Percentiles rank a stretch among this genome's conserved stretches.
Conservation (phyloP, 2,329 filamentous ascomycete genomes). For the Zasmidium angulare region DNA sequence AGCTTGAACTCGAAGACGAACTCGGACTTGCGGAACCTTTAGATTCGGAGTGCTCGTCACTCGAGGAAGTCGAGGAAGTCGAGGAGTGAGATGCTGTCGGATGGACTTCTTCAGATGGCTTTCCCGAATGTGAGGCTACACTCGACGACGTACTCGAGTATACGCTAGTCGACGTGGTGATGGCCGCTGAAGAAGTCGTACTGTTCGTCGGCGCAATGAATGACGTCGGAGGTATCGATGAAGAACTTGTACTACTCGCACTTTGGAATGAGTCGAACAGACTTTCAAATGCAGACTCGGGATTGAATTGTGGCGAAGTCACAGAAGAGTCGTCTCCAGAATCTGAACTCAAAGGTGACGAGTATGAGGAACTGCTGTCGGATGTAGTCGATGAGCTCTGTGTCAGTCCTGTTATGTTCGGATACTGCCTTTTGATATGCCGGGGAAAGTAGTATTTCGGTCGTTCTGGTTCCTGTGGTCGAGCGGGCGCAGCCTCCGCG, state of each 20-base stretch:
- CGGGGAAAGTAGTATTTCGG: constrained; percentile 52
- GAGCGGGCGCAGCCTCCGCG: constrained; percentile 51
- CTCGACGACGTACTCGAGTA: not conserved
- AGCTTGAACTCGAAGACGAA: constrained; percentile 3
- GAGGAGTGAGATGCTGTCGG: not conserved
- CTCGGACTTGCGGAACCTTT: not conserved
- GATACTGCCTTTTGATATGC: constrained; percentile 45
- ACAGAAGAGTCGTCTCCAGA: not conserved
- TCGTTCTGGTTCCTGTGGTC: constrained; percentile 38
- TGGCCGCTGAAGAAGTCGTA: constrained; percentile 10
- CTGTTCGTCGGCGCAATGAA: not conserved
- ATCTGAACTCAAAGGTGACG: constrained; percentile 1
- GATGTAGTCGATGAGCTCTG: constrained; percentile 4
- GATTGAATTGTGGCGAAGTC: not conserved
- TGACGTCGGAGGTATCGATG: not conserved
- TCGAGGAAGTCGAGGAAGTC: not conserved
- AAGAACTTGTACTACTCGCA: not conserved
- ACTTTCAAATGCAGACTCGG: not conserved
- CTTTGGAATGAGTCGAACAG: constrained; percentile 3
- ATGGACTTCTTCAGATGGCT: not conserved
- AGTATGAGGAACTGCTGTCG: constrained; percentile 9
- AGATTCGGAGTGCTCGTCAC: no score
- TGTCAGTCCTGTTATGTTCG: constrained; percentile 29
- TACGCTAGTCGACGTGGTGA: not conserved
- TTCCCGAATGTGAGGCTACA: not conserved